A percentile compares a stretch with the other conserved stretches of the same genome.
phyloP scores from a whole-genome alignment of 805 yeast species.

The Kodamaea laetipori region DNA sequence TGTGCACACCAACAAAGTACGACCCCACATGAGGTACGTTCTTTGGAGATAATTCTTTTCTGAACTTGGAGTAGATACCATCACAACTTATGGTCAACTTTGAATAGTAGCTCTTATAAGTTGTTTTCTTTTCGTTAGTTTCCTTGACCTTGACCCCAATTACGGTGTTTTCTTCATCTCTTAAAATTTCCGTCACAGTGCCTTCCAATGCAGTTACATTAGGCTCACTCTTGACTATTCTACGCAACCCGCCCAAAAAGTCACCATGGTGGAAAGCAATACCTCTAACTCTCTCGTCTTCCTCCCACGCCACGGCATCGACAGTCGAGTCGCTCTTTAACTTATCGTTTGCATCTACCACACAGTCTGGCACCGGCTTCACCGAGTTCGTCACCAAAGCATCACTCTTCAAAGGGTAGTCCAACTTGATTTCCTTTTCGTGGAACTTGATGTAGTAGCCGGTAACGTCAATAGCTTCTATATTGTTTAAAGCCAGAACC shows the following conservation, averaged over 20 bases:
- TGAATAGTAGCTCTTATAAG: conserved; percentile 45
- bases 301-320: conserved; percentile 55
- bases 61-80: conserved; percentile 91
- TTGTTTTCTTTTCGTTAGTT: conserved; percentile 6
- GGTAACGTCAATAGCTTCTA: conserved; percentile 71
- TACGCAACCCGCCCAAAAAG: conserved; percentile 75
- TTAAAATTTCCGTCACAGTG: conserved; percentile 68
- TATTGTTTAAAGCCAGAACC: conserved; percentile 69
- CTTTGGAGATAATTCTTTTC: conserved; percentile 66
- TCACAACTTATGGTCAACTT: conserved; percentile 80
- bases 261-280: conserved; percentile 93
- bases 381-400: conserved; percentile 45
- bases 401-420: conserved; percentile 66
- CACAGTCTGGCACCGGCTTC: conserved; percentile 56
- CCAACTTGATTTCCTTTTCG: conserved; percentile 56
- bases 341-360: conserved; percentile 60
- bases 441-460: conserved; percentile 82
- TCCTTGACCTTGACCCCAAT: conserved; percentile 71
- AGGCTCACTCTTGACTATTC: conserved; percentile 63
- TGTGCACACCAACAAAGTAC: conserved; percentile 82
- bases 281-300: conserved; percentile 62
- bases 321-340: conserved; percentile 50
- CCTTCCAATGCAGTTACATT: conserved; percentile 83
- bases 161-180: conserved; percentile 58
- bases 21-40: conserved; percentile 72